Evolutionary conservation across 2,329 filamentous ascomycete genomes (phyloP).

Genomic region (Neonectria magnoliae): DNA sequence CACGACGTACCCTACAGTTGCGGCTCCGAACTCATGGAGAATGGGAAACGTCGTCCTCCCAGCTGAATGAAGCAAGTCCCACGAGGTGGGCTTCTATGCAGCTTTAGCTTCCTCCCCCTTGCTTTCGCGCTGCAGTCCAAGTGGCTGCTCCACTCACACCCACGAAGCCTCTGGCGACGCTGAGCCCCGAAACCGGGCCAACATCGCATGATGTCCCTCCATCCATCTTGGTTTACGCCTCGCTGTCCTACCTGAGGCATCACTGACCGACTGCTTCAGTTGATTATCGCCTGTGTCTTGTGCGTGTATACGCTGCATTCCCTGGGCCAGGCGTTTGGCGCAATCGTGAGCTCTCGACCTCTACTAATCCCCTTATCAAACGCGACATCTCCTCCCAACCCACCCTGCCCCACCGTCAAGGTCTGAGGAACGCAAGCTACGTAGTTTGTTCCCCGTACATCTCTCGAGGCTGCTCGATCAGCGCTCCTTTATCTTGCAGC

Average conservation of each 20-base stretch:
- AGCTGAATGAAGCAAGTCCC: slow-evolving; percentile 26
- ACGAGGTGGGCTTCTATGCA: slow-evolving; percentile 41
- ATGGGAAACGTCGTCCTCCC: slow-evolving; percentile 4
- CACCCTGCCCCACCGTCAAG: background rate
- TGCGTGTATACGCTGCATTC: background rate
- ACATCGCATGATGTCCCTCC: slow-evolving; percentile 31
- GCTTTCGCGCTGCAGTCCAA: slow-evolving; percentile 31
- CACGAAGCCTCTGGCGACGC: slow-evolving; percentile 16
- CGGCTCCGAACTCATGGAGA: background rate
- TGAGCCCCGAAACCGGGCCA: slow-evolving; percentile 30
- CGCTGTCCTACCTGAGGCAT: background rate
- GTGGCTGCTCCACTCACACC: slow-evolving; percentile 36
- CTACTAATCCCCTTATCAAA: background rate
- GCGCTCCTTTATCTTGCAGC: slow-evolving; percentile 23
- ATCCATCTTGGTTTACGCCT: slow-evolving; percentile 14
- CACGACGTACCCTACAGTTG: slow-evolving; percentile 34
- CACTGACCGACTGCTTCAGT: background rate
- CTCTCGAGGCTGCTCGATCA: background rate
- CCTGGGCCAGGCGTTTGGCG: background rate
- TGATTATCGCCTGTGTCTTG: too few relatives aligned
- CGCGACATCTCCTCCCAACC: background rate
- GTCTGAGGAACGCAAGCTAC: slow-evolving; percentile 4
- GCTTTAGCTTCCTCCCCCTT: slow-evolving; percentile 39
- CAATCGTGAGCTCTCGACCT: background rate
- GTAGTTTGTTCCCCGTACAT: background rate